Evolutionary conservation across 2,329 filamentous ascomycete genomes (phyloP).

Genomic region (Biscogniauxia marginata): DNA sequence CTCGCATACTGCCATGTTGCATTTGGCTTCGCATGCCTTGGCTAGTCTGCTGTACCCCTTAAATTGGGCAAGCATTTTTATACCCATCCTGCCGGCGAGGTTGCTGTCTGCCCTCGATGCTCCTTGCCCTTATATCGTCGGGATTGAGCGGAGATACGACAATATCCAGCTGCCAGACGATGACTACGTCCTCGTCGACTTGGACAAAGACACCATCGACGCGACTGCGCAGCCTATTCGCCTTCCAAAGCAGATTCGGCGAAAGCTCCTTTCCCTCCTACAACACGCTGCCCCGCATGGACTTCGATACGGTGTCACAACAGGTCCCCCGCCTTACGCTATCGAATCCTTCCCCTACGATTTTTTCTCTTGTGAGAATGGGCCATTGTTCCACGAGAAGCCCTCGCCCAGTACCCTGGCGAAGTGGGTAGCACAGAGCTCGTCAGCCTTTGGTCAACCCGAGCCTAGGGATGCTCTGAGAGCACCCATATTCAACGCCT

Average conservation of each 20-base stretch:
- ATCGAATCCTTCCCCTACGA: conserved; percentile 91
- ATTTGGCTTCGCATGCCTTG: conserved; percentile 86
- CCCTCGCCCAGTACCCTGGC: conserved; percentile 71
- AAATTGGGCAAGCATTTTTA: conserved; percentile 92
- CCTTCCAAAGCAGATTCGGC: conserved; percentile 82
- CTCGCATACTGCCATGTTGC: conserved; percentile 93
- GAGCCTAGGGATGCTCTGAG: conserved; percentile 50
- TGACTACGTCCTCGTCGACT: conserved; percentile 91
- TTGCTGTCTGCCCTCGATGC: conserved; percentile 89
- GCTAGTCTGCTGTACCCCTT: conserved; percentile 83
- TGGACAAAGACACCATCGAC: conserved; percentile 89
- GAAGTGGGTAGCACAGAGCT: conserved; percentile 87
- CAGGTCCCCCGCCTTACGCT: conserved; percentile 89
- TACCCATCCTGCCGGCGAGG: conserved; percentile 83
- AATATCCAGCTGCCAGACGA: conserved; percentile 84
- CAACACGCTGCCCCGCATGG: conserved; percentile 90
- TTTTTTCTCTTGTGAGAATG: conserved; percentile 83
- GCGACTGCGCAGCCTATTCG: conserved; percentile 74
- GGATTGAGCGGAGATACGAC: conserved; percentile 90
- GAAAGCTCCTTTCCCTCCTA: conserved; percentile 84
- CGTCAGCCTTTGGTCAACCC: conserved; percentile 76
- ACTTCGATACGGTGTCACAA: conserved; percentile 77
- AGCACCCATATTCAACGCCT: conserved; percentile 85
- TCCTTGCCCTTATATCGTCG: conserved; percentile 95
- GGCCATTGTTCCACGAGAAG: conserved; percentile 72